Evolutionary conservation across 2,329 filamentous ascomycete species (phyloP).

Genomic region (Hypoxylon sp.): DNA sequence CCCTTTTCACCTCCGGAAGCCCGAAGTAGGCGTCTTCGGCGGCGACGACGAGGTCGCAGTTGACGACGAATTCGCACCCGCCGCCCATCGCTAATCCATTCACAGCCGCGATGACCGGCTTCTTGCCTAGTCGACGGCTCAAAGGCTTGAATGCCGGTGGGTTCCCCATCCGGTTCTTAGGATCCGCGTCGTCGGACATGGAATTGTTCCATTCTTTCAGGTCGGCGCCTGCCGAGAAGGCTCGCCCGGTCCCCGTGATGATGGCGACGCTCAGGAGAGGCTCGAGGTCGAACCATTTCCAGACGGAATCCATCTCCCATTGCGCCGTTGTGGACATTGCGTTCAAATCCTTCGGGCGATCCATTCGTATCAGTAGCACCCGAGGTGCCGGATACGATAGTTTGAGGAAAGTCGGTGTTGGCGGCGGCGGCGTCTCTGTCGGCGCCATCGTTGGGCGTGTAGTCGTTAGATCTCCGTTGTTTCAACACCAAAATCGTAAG

Average conservation of each 20-base stretch:
- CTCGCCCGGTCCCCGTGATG: conserved; percentile 47
- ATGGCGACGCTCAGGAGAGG: conserved; percentile 47
- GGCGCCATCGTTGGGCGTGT: conserved; percentile 38
- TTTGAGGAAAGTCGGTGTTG: conserved; percentile 52
- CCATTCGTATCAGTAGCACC: conserved; percentile 57
- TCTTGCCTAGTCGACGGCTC: conserved; percentile 66
- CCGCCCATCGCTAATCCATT: conserved; percentile 72
- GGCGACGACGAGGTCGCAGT: conserved; percentile 71
- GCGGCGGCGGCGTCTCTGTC: conserved; percentile 52
- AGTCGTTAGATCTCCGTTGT: not conserved
- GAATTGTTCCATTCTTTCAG: conserved; percentile 48
- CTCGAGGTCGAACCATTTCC: conserved; percentile 49
- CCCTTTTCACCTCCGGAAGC: conserved; percentile 53
- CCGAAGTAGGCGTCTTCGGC: conserved; percentile 64
- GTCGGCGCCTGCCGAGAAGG: conserved; percentile 47
- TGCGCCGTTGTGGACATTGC: conserved; percentile 57
- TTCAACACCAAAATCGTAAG: not conserved
- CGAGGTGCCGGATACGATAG: conserved; percentile 57
- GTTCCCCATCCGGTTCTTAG: conserved; percentile 44
- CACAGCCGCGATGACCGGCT: conserved; percentile 73
- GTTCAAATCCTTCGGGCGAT: conserved; percentile 56
- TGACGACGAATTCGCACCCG: conserved; percentile 71
- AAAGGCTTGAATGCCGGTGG: conserved; percentile 53
- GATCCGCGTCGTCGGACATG: conserved; percentile 46
- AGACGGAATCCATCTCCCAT: conserved; percentile 57